phyloP scores from a whole-genome alignment of 2,329 filamentous ascomycete species.

The Plectosphaerella sp. region DNA sequence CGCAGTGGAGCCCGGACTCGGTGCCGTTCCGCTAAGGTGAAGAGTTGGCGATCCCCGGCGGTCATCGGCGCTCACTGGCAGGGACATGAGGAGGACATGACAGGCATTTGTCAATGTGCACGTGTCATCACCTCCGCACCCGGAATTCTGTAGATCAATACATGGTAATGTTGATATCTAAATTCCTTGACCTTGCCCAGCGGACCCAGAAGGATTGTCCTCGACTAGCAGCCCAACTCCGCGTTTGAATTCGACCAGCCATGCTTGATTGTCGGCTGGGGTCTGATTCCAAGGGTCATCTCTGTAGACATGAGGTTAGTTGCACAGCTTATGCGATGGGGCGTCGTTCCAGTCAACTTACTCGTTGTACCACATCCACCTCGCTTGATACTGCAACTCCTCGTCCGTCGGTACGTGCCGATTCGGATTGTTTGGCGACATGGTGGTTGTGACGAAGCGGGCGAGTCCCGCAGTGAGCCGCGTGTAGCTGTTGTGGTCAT shows the following conservation, averaged over 20 bases:
- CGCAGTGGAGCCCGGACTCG: conserved; percentile 1
- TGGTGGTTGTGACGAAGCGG: conserved; percentile 19
- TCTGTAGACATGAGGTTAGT: background rate
- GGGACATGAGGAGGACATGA: too few species aligned
- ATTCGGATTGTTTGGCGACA: conserved; percentile 23
- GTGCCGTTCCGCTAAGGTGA: conserved; percentile 9
- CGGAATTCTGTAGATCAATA: too few species aligned
- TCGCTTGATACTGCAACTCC: conserved; percentile 26
- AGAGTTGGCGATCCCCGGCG: conserved; percentile 8
- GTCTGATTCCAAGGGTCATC: conserved; percentile 12
- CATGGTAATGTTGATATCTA: too few species aligned
- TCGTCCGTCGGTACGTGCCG: conserved; percentile 26
- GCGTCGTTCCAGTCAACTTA: conserved; percentile 6
- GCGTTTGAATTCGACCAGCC: conserved; percentile 6
- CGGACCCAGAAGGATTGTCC: too few species aligned
- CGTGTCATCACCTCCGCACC: too few species aligned
- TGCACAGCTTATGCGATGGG: background rate
- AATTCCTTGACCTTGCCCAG: too few species aligned
- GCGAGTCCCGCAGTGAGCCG: conserved; percentile 15
- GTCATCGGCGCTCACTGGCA: too few species aligned
- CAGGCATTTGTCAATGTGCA: too few species aligned
- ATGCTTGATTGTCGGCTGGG: conserved; percentile 7
- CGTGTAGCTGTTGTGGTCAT: conserved; percentile 19
- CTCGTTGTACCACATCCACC: conserved; percentile 25
- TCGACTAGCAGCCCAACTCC: too few species aligned